phyloP scores from a whole-genome alignment of 371 early-diverging fungal genomes.

The Batkoa obscura region DNA sequence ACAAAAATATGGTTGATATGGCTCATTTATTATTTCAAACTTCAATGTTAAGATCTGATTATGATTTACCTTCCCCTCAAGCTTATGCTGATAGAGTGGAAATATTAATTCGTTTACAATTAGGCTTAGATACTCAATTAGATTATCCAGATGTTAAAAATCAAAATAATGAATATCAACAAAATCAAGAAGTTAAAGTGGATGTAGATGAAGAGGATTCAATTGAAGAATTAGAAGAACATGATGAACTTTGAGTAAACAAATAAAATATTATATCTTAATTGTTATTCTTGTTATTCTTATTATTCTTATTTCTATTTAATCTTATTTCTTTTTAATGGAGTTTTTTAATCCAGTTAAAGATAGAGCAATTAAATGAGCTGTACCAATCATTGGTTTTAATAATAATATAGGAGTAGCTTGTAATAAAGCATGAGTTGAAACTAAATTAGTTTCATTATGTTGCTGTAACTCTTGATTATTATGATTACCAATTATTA shows the following conservation, averaged over 20 bases:
- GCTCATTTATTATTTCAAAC: slow-evolving; percentile 5
- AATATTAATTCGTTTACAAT: slow-evolving; percentile 4
- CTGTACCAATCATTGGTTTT: slow-evolving; percentile 88
- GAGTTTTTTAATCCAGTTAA: slow-evolving; percentile 76
- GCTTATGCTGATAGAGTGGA: slow-evolving; percentile 6
- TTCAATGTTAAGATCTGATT: slow-evolving; percentile 5
- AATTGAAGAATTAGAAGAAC: neutral
- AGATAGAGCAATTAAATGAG: slow-evolving; percentile 82
- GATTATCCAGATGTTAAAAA: slow-evolving; percentile 29
- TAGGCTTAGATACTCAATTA: neutral
- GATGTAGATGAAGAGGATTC: slow-evolving; percentile 5
- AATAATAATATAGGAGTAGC: slow-evolving; percentile 90
- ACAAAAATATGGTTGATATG: slow-evolving; percentile 12
- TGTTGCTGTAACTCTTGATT: too few species aligned
- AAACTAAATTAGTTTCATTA: slow-evolving; percentile 9
- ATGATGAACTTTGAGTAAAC: neutral
- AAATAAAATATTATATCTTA: neutral
- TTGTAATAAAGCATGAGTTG: slow-evolving; percentile 10
- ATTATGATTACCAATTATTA: too few species aligned
- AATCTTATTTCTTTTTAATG: slow-evolving; percentile 27
- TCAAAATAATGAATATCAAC: too few species aligned
- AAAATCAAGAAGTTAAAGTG: slow-evolving; percentile 6
- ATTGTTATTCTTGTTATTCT: neutral
- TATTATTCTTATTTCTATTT: neutral
- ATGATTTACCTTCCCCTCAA: slow-evolving; percentile 4